phyloP scores from a whole-genome alignment of 148 eudicot species.

The Mesembryanthemum crystallinum region DNA sequence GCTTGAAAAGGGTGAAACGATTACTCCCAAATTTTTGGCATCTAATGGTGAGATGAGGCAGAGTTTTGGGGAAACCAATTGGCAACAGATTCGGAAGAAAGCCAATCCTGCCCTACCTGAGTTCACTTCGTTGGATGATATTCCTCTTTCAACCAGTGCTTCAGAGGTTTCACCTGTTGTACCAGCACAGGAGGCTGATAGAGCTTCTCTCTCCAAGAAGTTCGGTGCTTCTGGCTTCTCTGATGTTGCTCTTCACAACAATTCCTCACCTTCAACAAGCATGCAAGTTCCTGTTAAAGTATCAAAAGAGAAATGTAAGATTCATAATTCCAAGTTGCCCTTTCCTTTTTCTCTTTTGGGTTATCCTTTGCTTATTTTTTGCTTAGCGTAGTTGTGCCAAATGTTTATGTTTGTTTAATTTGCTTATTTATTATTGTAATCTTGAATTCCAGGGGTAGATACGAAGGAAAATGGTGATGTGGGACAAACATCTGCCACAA shows the following conservation, averaged over 20 bases:
- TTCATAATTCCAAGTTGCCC: constrained; percentile 9
- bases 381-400: neutral
- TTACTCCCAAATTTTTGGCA: constrained; percentile 16
- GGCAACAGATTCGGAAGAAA: constrained; percentile 33
- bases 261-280: neutral
- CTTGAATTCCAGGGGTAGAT: constrained; percentile 34
- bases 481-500: constrained; percentile 24
- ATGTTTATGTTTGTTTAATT: constrained; percentile 10
- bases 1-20: constrained; percentile 27
- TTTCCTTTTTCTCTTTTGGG: neutral
- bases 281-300: constrained; percentile 20
- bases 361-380: neutral
- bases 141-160: constrained; percentile 34
- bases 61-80: constrained; percentile 35
- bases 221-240: constrained; percentile 22
- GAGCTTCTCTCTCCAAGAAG: constrained; percentile 18
- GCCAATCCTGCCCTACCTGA: constrained; percentile 31
- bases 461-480: constrained; percentile 26
- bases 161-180: constrained; percentile 11
- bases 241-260: constrained; percentile 14
- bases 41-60: constrained; percentile 26
- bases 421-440: constrained; percentile 9
- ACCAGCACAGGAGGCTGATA: constrained; percentile 29
- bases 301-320: constrained; percentile 32
- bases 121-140: constrained; percentile 30